Conservation (phyloP, 108 stramenopile species). For the Cyclotella baltica region DNA sequence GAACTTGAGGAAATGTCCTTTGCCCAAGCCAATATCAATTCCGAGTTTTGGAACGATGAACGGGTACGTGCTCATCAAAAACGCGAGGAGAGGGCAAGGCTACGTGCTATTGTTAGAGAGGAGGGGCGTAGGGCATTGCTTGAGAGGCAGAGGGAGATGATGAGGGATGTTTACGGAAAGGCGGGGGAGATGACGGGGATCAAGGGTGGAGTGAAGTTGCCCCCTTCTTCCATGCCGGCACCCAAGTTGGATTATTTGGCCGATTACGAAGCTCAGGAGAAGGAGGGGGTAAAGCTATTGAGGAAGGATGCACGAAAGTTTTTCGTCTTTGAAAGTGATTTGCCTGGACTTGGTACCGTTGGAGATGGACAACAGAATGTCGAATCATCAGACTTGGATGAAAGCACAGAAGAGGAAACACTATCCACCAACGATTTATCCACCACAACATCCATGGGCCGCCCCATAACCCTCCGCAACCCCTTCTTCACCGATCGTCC, state of each 20-base stretch:
- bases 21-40: constrained; percentile 69
- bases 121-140: constrained; percentile 73
- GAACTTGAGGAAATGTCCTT: constrained; percentile 70
- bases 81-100: constrained; percentile 73
- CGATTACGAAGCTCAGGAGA: constrained; percentile 78
- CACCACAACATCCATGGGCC: constrained; percentile 60
- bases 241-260: constrained; percentile 75
- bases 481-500: constrained; percentile 61
- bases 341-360: constrained; percentile 27
- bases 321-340: constrained; percentile 75
- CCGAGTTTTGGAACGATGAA: constrained; percentile 77
- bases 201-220: constrained; percentile 1
- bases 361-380: constrained; percentile 14
- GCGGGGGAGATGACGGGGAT: constrained; percentile 19
- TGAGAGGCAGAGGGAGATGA: constrained; percentile 70
- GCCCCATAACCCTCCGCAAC: constrained; percentile 73
- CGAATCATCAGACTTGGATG: constrained; percentile 27
- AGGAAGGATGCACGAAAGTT: constrained; percentile 80
- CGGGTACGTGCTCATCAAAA: constrained; percentile 55
- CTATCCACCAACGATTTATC: neutral
- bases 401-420: neutral
- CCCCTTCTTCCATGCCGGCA: constrained; percentile 66
- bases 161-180: constrained; percentile 63
- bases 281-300: constrained; percentile 74
- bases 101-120: constrained; percentile 74